These are phyloP conservation scores for Graphilbum fragrans DNA, from an alignment of 2,329 filamentous ascomycete species.

Conservation along the genomic window DNA sequence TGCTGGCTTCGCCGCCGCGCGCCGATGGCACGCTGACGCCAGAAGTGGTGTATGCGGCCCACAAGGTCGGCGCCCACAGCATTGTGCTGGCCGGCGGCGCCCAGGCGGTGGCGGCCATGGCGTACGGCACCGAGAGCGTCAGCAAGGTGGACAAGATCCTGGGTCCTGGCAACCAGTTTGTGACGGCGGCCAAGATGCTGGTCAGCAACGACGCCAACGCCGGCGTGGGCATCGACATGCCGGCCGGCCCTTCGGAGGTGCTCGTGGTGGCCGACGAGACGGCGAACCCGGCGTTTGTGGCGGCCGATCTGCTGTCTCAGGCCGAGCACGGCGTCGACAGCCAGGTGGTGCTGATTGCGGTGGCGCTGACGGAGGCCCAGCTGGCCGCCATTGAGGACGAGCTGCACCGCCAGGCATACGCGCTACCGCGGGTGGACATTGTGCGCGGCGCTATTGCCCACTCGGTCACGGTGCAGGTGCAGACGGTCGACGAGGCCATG, in stretches of 20 bases:
- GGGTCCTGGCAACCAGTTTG: slow-evolving; percentile 95
- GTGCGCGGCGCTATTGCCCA: slow-evolving; percentile 83
- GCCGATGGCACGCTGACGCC: slow-evolving; percentile 84
- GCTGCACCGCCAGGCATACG: slow-evolving; percentile 74
- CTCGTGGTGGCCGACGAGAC: slow-evolving; percentile 86
- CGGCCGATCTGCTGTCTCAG: slow-evolving; percentile 83
- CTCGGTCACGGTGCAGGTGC: slow-evolving; percentile 68
- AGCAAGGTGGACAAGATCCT: slow-evolving; percentile 98
- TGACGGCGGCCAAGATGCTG: slow-evolving; percentile 96
- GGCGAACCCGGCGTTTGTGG: slow-evolving; percentile 87
- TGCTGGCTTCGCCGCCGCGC: slow-evolving; percentile 83
- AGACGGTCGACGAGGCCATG: slow-evolving; percentile 61
- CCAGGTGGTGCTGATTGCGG: slow-evolving; percentile 82
- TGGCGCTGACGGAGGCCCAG: slow-evolving; percentile 62
- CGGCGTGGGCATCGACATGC: slow-evolving; percentile 95
- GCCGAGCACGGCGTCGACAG: slow-evolving; percentile 95
- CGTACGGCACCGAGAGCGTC: slow-evolving; percentile 89
- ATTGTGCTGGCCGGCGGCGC: slow-evolving; percentile 94
- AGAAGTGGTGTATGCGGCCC: slow-evolving; percentile 93
- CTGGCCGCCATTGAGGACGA: slow-evolving; percentile 82
- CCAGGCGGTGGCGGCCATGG: slow-evolving; percentile 91
- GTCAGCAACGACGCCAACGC: slow-evolving; percentile 96
- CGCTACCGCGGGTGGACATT: slow-evolving; percentile 83
- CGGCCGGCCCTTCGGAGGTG: slow-evolving; percentile 89
- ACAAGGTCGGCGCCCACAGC: slow-evolving; percentile 91